Evolutionary conservation across 192 early-diverging fungal genomes (phyloP).

Genomic region (Pilobolus umbonatus): DNA sequence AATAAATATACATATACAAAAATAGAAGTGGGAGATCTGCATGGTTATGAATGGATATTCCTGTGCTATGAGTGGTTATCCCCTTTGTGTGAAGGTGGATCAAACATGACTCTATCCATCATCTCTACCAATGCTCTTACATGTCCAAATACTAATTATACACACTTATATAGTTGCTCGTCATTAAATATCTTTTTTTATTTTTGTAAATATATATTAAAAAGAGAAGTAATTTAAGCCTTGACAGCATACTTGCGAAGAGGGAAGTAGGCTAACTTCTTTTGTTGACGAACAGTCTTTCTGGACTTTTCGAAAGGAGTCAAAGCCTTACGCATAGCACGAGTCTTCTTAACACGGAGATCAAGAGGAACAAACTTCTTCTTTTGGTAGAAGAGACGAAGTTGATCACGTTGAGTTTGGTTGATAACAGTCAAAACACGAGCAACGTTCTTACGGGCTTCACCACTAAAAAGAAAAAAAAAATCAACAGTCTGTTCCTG

Average conservation of each 20-base stretch:
- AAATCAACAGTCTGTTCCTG: neutral
- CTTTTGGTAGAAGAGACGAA: constrained; percentile 85
- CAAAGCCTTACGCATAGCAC: constrained; percentile 94
- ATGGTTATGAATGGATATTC: no score
- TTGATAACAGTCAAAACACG: constrained; percentile 93
- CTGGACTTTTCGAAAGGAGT: constrained; percentile 71
- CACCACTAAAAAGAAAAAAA: constrained; percentile 38
- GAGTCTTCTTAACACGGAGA: constrained; percentile 98
- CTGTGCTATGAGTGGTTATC: no score
- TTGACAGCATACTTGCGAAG: constrained; percentile 89
- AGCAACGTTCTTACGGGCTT: constrained; percentile 91
- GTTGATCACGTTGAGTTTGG: constrained; percentile 86
- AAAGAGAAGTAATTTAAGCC: constrained; percentile 51
- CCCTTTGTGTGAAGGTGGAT: no score
- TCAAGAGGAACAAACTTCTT: constrained; percentile 97
- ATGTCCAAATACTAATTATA: no score
- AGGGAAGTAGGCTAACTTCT: constrained; percentile 88
- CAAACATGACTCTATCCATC: no score
- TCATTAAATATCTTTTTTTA: no score
- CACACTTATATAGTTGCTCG: no score
- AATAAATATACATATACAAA: neutral
- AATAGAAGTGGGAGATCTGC: neutral
- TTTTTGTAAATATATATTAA: neutral
- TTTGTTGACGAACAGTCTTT: constrained; percentile 87
- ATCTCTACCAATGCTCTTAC: no score